Evolutionary conservation across 305 asterid genomes (phyloP).

Genomic region (Rubia peregrina): DNA sequence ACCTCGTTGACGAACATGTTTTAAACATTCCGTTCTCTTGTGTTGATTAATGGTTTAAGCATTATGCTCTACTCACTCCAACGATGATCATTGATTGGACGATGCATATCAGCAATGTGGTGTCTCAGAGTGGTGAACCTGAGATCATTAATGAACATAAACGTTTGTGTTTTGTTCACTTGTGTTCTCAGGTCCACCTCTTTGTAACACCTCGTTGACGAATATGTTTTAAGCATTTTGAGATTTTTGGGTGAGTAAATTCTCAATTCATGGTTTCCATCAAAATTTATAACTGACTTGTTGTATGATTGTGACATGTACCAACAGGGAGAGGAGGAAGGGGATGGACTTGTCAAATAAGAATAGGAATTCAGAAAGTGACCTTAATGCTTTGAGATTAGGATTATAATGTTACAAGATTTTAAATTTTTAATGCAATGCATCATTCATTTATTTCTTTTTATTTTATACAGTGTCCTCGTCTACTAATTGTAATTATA

Average conservation of each 20-base stretch:
- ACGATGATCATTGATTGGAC: neutral
- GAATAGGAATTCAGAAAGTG: too few relatives aligned
- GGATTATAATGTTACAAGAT: too few relatives aligned
- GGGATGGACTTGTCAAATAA: neutral
- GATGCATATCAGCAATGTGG: conserved; percentile 8
- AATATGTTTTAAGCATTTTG: neutral
- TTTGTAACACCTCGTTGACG: conserved; percentile 17
- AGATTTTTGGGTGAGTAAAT: neutral
- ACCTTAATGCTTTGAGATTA: too few relatives aligned
- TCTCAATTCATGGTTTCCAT: neutral
- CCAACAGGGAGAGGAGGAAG: neutral
- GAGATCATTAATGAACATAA: conserved; percentile 19
- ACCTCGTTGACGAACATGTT: too few relatives aligned
- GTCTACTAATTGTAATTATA: too few relatives aligned
- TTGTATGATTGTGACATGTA: neutral
- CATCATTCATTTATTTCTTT: too few relatives aligned
- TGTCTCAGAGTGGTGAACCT: conserved; percentile 23
- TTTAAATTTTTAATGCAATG: too few relatives aligned
- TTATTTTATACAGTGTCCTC: too few relatives aligned
- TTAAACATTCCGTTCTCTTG: too few relatives aligned
- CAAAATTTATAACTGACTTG: neutral
- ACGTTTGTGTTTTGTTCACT: neutral
- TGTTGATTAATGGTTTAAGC: too few relatives aligned
- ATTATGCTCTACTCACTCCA: neutral
- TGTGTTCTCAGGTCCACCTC: conserved; percentile 40